A percentile compares a stretch with the other conserved stretches of the same genome.
Conservation (phyloP, 164 flowering plant genomes). For the Kingdonia uniflora region DNA sequence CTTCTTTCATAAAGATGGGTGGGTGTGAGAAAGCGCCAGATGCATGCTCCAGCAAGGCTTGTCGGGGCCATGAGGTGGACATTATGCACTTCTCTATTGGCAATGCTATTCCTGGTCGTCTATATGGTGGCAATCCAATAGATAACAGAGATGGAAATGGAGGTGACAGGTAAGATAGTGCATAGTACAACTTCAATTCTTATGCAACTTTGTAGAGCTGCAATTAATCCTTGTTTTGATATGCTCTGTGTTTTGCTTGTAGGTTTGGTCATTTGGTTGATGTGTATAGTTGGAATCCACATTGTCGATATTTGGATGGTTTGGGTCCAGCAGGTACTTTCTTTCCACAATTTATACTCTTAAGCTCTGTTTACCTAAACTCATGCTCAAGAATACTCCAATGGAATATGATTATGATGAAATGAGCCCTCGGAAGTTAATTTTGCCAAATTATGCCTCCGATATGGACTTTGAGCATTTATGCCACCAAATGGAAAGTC, state of each 20-base stretch:
- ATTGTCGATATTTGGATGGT: slow-evolving; percentile 84
- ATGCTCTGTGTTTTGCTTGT: slow-evolving; percentile 2
- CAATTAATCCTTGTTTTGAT: not conserved
- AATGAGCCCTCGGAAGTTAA: no score
- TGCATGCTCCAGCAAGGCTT: slow-evolving; percentile 34
- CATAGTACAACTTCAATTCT: not conserved
- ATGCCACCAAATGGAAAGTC: no score
- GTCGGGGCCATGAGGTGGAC: slow-evolving; percentile 45
- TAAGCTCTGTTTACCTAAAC: no score
- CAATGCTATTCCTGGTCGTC: slow-evolving; percentile 46
- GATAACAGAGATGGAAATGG: slow-evolving; percentile 36
- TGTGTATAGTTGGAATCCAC: slow-evolving; percentile 89
- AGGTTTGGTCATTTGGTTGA: slow-evolving; percentile 95
- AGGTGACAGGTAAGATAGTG: slow-evolving; percentile 55
- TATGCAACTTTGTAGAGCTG: not conserved
- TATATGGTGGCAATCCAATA: slow-evolving; percentile 40
- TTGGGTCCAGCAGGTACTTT: slow-evolving; percentile 68
- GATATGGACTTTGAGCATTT: no score
- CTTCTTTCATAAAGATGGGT: slow-evolving; percentile 30
- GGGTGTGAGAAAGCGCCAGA: slow-evolving; percentile 28
- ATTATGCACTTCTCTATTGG: slow-evolving; percentile 49
- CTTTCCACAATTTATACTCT: no score
- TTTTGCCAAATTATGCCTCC: no score
- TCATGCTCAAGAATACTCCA: no score
- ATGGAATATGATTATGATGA: no score